Evolutionary conservation across 2,329 filamentous ascomycete genomes (phyloP).

Genomic region (Teratosphaeria zuluensis): DNA sequence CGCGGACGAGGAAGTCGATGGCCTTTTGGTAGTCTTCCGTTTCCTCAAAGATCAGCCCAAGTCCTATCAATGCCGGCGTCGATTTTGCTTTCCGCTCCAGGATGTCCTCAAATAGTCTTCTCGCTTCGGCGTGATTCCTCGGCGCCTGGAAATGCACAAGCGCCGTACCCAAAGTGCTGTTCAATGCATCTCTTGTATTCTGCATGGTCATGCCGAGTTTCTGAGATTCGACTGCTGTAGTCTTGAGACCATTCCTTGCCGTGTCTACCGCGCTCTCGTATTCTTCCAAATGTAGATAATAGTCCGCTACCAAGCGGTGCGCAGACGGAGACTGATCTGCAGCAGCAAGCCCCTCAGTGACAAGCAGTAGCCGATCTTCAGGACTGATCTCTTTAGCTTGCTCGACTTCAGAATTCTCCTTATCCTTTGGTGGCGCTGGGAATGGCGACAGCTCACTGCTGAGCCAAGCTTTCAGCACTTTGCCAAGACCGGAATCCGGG

Average conservation of each 20-base stretch:
- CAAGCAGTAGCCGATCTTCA: slow-evolving; percentile 71
- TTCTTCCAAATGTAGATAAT: slow-evolving; percentile 77
- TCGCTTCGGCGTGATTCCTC: slow-evolving; percentile 80
- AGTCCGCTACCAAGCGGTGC: slow-evolving; percentile 72
- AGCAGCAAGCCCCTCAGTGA: slow-evolving; percentile 50
- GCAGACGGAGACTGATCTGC: slow-evolving; percentile 62
- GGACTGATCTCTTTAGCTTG: slow-evolving; percentile 54
- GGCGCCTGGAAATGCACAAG: slow-evolving; percentile 86
- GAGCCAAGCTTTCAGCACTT: slow-evolving; percentile 72
- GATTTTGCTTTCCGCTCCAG: slow-evolving; percentile 65
- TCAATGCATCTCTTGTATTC: slow-evolving; percentile 64
- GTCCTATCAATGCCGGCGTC: slow-evolving; percentile 74
- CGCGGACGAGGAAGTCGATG: slow-evolving; percentile 68
- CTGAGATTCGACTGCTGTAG: slow-evolving; percentile 49
- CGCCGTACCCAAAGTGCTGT: slow-evolving; percentile 71
- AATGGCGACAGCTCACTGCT: slow-evolving; percentile 79
- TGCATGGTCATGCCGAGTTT: slow-evolving; percentile 60
- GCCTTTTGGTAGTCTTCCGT: slow-evolving; percentile 81
- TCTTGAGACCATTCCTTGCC: slow-evolving; percentile 61
- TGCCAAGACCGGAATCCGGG: slow-evolving; percentile 70
- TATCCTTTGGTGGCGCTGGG: slow-evolving; percentile 49
- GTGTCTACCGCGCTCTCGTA: slow-evolving; percentile 71
- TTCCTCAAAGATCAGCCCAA: slow-evolving; percentile 86
- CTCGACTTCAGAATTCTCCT: slow-evolving; percentile 36
- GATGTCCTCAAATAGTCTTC: slow-evolving; percentile 72